A percentile compares a stretch with the other conserved stretches of the same genome.
Evolutionary conservation across 2,329 filamentous ascomycete genomes (phyloP).

Genomic region (Daldinia sp.): DNA sequence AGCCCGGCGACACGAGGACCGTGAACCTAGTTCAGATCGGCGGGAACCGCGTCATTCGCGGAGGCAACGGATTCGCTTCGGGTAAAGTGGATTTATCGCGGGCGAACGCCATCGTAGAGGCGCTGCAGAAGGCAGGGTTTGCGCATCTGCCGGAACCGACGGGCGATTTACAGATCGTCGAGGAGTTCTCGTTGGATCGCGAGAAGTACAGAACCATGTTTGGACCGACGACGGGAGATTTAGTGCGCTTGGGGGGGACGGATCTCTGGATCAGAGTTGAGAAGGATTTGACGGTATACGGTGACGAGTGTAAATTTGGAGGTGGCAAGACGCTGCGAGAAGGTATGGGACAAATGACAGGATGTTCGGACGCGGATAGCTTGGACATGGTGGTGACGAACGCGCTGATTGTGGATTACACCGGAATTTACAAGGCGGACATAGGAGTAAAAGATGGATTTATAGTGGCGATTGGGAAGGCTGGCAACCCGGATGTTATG

Average conservation of each 20-base stretch:
- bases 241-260: slow-evolving; percentile 84
- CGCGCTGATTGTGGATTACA: slow-evolving; percentile 90
- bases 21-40: slow-evolving; percentile 91
- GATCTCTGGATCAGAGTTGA: slow-evolving; percentile 93
- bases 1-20: slow-evolving; percentile 92
- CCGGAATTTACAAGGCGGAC: slow-evolving; percentile 95
- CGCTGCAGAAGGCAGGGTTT: slow-evolving; percentile 79
- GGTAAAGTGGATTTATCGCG: slow-evolving; percentile 76
- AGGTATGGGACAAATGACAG: slow-evolving; percentile 94
- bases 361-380: slow-evolving; percentile 75
- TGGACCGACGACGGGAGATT: slow-evolving; percentile 89
- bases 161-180: slow-evolving; percentile 65
- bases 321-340: slow-evolving; percentile 94
- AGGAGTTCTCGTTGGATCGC: slow-evolving; percentile 78
- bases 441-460: slow-evolving; percentile 90
- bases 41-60: slow-evolving; percentile 81
- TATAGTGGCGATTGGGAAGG: slow-evolving; percentile 92
- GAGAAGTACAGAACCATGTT: slow-evolving; percentile 89
- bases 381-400: slow-evolving; percentile 91
- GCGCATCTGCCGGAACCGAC: slow-evolving; percentile 78
- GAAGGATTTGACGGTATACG: slow-evolving; percentile 84
- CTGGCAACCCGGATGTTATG: slow-evolving; percentile 98
- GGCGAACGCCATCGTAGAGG: slow-evolving; percentile 73
- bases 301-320: slow-evolving; percentile 95
- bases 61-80: slow-evolving; percentile 83